These are phyloP conservation scores for Quercus phellos DNA, from an alignment of 331 rosid genomes.

Conservation along the genomic window DNA sequence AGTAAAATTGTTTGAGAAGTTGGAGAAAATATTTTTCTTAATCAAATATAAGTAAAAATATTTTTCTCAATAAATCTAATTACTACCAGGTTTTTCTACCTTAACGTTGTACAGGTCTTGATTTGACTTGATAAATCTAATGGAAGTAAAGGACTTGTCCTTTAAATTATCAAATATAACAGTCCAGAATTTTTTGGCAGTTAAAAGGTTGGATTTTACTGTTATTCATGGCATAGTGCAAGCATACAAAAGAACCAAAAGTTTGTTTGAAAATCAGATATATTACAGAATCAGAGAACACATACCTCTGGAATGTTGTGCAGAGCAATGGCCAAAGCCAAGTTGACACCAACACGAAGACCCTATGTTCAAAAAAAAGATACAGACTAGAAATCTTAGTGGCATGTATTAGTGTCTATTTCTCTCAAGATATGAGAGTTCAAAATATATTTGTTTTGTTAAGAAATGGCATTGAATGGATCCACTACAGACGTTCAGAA, in stretches of 20 bases:
- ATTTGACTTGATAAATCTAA: background rate
- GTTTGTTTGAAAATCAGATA: constrained; percentile 2
- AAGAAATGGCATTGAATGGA: too few relatives aligned
- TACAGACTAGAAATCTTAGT: constrained; percentile 21
- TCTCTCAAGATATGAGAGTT: background rate
- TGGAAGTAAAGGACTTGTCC: background rate
- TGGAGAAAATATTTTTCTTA: background rate
- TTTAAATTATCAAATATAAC: background rate
- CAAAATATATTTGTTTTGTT: background rate
- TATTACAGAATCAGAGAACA: constrained; percentile 3
- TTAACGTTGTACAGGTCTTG: background rate
- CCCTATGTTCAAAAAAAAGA: constrained; percentile 42
- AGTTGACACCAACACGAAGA: constrained; percentile 88
- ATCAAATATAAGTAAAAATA: background rate
- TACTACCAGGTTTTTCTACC: background rate
- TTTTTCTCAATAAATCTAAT: background rate
- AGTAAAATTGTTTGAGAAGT: background rate
- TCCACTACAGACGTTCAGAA: background rate
- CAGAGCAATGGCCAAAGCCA: constrained; percentile 96
- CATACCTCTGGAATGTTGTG: constrained; percentile 98
- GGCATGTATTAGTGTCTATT: constrained; percentile 4
- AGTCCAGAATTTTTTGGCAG: background rate
- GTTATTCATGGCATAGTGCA: constrained; percentile 7
- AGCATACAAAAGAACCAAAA: constrained; percentile 5
- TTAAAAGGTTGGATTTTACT: background rate